These are phyloP conservation scores for Helicocarpus griseus DNA, from an alignment of 2,329 filamentous ascomycete genomes.

Conservation along the genomic window DNA sequence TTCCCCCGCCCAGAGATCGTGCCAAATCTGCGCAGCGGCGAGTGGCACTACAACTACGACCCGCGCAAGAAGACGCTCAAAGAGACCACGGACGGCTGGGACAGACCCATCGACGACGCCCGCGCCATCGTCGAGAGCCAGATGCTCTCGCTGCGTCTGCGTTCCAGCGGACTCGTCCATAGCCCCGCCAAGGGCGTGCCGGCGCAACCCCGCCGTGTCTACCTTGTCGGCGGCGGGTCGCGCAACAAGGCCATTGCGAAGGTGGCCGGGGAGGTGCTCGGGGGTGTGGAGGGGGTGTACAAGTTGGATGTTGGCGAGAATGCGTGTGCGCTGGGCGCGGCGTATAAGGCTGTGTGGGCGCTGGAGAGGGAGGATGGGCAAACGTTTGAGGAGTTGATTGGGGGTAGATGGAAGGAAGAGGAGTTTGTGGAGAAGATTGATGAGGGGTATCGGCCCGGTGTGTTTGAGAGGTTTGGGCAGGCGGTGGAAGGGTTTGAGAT, in stretches of 20 bases:
- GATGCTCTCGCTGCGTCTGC: constrained; percentile 78
- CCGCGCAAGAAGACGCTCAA: constrained; percentile 41
- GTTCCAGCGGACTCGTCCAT: constrained; percentile 66
- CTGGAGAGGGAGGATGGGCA: constrained; percentile 58
- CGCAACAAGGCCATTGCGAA: constrained; percentile 81
- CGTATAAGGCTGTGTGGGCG: constrained; percentile 95
- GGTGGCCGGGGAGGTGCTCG: constrained; percentile 78
- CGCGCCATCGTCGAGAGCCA: constrained; percentile 91
- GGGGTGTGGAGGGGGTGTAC: constrained; percentile 81
- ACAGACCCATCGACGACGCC: constrained; percentile 60
- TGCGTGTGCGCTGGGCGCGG: constrained; percentile 85
- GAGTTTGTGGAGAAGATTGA: constrained; percentile 74
- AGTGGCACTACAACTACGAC: constrained; percentile 68
- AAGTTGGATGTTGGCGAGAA: constrained; percentile 90
- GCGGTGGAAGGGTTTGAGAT: constrained; percentile 66
- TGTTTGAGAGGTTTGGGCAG: constrained; percentile 68
- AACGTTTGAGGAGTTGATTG: constrained; percentile 83
- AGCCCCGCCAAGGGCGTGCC: constrained; percentile 50
- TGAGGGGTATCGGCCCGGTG: constrained; percentile 63
- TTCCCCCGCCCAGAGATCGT: constrained; percentile 95
- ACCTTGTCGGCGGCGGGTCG: constrained; percentile 87
- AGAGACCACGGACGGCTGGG: constrained; percentile 44
- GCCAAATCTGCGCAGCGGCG: constrained; percentile 75
- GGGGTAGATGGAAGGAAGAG: constrained; percentile 73
- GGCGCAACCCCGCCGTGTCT: constrained; percentile 77